Conservation (phyloP, 2,329 filamentous ascomycete genomes). For the Colletotrichum navitas region DNA sequence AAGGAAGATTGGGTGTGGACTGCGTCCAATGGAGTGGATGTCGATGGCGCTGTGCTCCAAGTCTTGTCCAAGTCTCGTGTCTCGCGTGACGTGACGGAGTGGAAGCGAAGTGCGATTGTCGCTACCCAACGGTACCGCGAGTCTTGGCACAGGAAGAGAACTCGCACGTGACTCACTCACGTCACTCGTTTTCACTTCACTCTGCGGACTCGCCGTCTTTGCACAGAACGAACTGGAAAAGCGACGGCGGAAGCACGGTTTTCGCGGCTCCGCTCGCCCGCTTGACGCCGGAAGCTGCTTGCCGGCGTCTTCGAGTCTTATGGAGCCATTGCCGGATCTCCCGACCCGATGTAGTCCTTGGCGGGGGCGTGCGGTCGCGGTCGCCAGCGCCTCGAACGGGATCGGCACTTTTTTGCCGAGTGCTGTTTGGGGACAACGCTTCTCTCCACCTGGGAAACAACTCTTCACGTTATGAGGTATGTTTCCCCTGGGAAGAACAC, state of each 20-base stretch:
- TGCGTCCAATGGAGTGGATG: neutral
- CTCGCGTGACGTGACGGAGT: slow-evolving; percentile 21
- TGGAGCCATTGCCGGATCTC: neutral
- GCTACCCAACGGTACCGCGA: neutral
- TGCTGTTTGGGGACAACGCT: neutral
- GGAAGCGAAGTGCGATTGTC: neutral
- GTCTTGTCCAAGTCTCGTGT: slow-evolving; percentile 10
- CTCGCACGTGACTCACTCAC: neutral
- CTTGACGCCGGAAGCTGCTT: slow-evolving; percentile 26
- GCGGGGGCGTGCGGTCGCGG: slow-evolving; percentile 30
- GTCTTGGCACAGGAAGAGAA: neutral
- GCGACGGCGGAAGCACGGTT: slow-evolving; percentile 2
- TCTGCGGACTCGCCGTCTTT: slow-evolving; percentile 1
- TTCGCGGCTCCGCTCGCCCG: slow-evolving; percentile 15
- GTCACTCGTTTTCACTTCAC: slow-evolving; percentile 5
- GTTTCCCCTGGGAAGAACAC: neutral
- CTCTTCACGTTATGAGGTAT: neutral
- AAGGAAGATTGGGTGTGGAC: slow-evolving; percentile 4
- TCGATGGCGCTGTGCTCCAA: neutral
- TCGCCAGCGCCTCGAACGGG: slow-evolving; percentile 16
- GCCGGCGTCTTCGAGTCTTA: neutral
- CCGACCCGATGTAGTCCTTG: slow-evolving; percentile 14
- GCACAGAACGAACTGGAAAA: neutral
- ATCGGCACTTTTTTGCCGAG: neutral
- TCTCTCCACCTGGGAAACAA: neutral